Conservation (phyloP, 345 rosid species). For the Moricandia arvensis region DNA sequence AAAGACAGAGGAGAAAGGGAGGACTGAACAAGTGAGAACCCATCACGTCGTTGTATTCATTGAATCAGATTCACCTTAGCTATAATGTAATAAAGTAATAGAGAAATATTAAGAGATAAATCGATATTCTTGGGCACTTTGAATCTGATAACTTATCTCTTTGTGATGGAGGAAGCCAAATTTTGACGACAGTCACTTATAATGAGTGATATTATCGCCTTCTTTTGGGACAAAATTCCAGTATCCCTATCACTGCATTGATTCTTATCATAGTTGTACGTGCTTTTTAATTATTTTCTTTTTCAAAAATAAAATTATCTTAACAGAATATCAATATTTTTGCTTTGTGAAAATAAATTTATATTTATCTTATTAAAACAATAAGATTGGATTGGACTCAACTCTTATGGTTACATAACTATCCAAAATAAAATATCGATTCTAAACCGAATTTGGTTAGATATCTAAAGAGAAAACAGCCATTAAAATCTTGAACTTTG, state of each 20-base stretch:
- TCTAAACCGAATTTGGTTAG: too few species aligned
- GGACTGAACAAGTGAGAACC: constrained; percentile 12
- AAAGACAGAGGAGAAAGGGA: not conserved
- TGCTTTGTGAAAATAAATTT: too few species aligned
- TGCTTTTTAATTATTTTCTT: not conserved
- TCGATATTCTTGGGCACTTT: constrained; percentile 11
- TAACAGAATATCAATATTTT: not conserved
- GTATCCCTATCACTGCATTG: constrained; percentile 31
- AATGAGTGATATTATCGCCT: constrained; percentile 26
- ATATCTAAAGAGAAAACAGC: too few species aligned
- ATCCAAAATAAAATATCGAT: too few species aligned
- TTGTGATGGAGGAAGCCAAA: constrained; percentile 19
- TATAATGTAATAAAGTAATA: not conserved
- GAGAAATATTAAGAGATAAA: not conserved
- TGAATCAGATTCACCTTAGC: constrained; percentile 29
- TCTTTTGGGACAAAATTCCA: constrained; percentile 30
- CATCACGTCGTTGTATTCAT: constrained; percentile 3
- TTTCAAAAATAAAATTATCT: not conserved
- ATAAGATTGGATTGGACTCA: too few species aligned
- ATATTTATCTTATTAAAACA: too few species aligned
- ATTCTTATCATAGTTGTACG: constrained; percentile 18
- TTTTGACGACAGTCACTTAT: constrained; percentile 28
- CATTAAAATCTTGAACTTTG: too few species aligned
- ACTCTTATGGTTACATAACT: too few species aligned
- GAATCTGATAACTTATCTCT: constrained; percentile 25